Evolutionary conservation across 805 yeast species (phyloP).

Genomic region (Pichia gijzeniarum): DNA sequence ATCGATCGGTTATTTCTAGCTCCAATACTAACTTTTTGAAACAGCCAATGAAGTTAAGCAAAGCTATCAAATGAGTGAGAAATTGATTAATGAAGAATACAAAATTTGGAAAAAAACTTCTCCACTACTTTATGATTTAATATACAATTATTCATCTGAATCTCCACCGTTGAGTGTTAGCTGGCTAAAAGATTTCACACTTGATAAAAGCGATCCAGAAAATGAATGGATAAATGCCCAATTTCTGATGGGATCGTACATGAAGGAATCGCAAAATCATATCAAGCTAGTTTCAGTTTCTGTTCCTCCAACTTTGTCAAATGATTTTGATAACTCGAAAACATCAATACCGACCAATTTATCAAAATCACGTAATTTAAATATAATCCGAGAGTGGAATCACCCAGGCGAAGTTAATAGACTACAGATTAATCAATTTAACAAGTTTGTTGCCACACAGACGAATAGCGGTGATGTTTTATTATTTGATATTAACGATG

Average conservation of each 20-base stretch:
- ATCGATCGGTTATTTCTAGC: too few relatives aligned
- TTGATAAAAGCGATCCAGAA: slow-evolving; percentile 6
- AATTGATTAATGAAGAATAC: slow-evolving; percentile 68
- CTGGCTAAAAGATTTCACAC: slow-evolving; percentile 50
- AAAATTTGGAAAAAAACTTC: slow-evolving; percentile 81
- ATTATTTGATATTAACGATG: slow-evolving; percentile 32
- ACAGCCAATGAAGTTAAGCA: slow-evolving; percentile 22
- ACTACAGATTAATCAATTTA: slow-evolving; percentile 46
- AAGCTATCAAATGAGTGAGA: slow-evolving; percentile 50
- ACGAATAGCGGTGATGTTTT: slow-evolving; percentile 47
- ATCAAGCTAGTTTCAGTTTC: slow-evolving; percentile 39
- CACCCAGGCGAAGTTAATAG: slow-evolving; percentile 66
- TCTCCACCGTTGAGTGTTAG: slow-evolving; percentile 69
- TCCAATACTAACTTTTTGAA: slow-evolving; percentile 9
- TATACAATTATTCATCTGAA: slow-evolving; percentile 59
- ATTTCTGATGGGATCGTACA: slow-evolving; percentile 43
- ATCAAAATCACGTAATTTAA: slow-evolving; percentile 34
- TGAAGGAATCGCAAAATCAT: slow-evolving; percentile 37
- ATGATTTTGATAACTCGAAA: slow-evolving; percentile 18
- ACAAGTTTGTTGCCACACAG: slow-evolving; percentile 47
- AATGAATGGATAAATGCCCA: slow-evolving; percentile 17
- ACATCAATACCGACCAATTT: slow-evolving; percentile 18
- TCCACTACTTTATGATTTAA: slow-evolving; percentile 67
- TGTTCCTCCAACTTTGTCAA: slow-evolving; percentile 45
- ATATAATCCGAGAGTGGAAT: slow-evolving; percentile 42